Base-by-base conservation (phyloP, 2,329 filamentous ascomycete genomes). In the Sarocladiaceae sp. region DNA sequence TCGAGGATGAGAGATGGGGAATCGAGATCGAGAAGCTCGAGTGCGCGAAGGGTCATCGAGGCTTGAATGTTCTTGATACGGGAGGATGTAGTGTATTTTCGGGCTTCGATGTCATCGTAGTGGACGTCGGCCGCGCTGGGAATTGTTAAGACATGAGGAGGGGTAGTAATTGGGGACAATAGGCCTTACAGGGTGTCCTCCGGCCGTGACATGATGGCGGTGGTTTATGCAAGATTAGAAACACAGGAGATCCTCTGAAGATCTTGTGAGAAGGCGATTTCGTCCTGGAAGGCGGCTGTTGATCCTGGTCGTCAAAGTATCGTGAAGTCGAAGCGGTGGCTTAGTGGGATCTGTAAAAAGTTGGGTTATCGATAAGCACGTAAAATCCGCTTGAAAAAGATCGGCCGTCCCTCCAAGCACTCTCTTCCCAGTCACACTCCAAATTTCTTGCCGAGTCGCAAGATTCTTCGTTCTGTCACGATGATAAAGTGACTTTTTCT, bases 61-160 rank as follows among this genome's bases (percentile, higher is more conserved):
- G 92, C 88, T 71, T 99, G 94, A 62, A 99, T 96, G 61, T 89
- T 91, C 64, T 94, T 90, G 66, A 99, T 97, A 57, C 94, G 90
- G 4, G 91, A 96, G 57, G 86, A 93, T 4, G 93, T 97, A 8
- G 94, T 97, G 77, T 99, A 99, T 78, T 97, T 97, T 67, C 89
- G 87, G 28, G 94, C 93, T 77, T 97, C 93, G 69, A 79, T 78
- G 74, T 97, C 93, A 77, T 97, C 87, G 80, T 99, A 99, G 77
- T 96, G 95, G 66, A 97, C 87, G 73, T 99, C 94, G 58, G 94
- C 93, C 49, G 92, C 90, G 66, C 90, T 95, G 68, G 31, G 51
- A 29, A 20, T 44, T 23, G 51, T 18, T 26, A 17, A 44, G 31
- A 10, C 49, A 55, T 60, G 59, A 65, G 55, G 68, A 62, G 58